Conservation (phyloP, 78 protist genomes). For the Capsaspora owczarzaki region DNA sequence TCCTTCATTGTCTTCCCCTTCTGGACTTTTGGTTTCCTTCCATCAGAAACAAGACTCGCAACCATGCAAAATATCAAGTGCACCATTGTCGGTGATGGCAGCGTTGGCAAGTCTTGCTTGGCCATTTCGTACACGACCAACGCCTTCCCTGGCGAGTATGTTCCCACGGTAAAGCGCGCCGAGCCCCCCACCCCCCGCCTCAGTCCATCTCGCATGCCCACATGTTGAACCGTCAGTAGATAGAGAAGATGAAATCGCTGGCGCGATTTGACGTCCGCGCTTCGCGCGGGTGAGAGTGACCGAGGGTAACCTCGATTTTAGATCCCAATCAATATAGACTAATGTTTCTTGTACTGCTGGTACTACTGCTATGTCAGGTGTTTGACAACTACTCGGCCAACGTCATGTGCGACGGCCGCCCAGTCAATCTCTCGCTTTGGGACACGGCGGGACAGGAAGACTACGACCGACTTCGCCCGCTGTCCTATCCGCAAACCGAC, state of each 20-base stretch:
- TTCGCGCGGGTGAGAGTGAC: too few relatives aligned
- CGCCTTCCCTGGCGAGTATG: constrained; percentile 79
- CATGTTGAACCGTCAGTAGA: too few relatives aligned
- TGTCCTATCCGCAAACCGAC: constrained; percentile 85
- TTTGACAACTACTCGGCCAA: constrained; percentile 85
- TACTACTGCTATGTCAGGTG: too few relatives aligned
- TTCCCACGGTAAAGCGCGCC: constrained; percentile 39
- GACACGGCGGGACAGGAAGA: constrained; percentile 99
- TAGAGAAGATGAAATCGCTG: too few relatives aligned
- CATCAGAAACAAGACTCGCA: too few relatives aligned
- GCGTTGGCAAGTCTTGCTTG: constrained; percentile 82
- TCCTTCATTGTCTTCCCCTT: too few relatives aligned
- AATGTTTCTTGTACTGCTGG: not conserved
- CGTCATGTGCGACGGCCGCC: constrained; percentile 77
- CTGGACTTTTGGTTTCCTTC: too few relatives aligned
- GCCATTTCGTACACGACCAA: constrained; percentile 80
- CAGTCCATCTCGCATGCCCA: too few relatives aligned
- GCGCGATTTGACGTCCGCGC: too few relatives aligned
- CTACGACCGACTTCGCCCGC: constrained; percentile 94
- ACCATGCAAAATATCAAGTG: constrained; percentile 71
- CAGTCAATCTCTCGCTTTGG: constrained; percentile 80
- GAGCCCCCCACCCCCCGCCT: too few relatives aligned
- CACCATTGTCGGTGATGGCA: constrained; percentile 89
- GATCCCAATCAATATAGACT: not conserved
- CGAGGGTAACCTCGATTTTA: too few relatives aligned